Evolutionary conservation across 495 filamentous ascomycete species (phyloP).

Genomic region (Jackrogersella multiformis): DNA sequence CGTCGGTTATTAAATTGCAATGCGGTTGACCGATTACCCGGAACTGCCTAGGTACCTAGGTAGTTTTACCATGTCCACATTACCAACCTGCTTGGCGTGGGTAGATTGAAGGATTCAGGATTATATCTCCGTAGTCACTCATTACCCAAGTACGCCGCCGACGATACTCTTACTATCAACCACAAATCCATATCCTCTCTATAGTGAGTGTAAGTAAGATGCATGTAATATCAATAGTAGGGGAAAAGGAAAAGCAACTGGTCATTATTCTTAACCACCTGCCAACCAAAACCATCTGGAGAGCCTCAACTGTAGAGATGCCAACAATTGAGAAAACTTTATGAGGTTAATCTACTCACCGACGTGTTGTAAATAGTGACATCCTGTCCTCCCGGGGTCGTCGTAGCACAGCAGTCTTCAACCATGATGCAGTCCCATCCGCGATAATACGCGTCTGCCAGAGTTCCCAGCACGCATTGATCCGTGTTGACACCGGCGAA

Average conservation of each 20-base stretch:
- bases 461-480: constrained; percentile 66
- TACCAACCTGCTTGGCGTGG: neutral
- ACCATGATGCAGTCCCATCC: constrained; percentile 66
- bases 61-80: neutral
- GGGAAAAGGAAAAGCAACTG: neutral
- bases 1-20: neutral
- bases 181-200: constrained; percentile 29
- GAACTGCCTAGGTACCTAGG: neutral
- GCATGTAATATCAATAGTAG: neutral
- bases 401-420: constrained; percentile 63
- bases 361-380: constrained; percentile 45
- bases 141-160: constrained; percentile 4
- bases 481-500: constrained; percentile 69
- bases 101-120: neutral
- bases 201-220: constrained; percentile 1
- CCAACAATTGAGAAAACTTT: neutral
- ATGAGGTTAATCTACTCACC: constrained; percentile 42
- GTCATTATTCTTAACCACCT: neutral
- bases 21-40: neutral
- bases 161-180: constrained; percentile 23
- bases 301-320: neutral
- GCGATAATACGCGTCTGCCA: constrained; percentile 62
- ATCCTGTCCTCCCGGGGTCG: constrained; percentile 48
- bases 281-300: neutral
- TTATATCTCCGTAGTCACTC: neutral